A percentile compares a stretch with the other conserved stretches of the same genome.
phyloP scores from a whole-genome alignment of 352 stramenopile genomes.

The Pythium myriotylum region DNA sequence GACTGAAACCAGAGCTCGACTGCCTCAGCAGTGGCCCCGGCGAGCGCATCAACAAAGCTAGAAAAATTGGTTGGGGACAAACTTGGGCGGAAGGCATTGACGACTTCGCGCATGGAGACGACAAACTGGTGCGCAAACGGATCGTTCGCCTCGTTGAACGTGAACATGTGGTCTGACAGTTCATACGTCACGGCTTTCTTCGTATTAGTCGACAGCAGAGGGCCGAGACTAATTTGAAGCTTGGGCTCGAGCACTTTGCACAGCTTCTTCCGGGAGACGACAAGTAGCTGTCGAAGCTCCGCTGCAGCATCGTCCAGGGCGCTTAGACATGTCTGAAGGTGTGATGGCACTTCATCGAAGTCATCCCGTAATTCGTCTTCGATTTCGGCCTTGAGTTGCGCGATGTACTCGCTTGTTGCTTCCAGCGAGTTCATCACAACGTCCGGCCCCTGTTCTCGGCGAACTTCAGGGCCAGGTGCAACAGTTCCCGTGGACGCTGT shows the following conservation, averaged over 20 bases:
- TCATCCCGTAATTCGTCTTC: constrained; percentile 66
- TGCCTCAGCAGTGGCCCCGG: constrained; percentile 41
- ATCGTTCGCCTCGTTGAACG: constrained; percentile 87
- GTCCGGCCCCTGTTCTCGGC: constrained; percentile 66
- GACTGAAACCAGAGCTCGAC: constrained; percentile 71
- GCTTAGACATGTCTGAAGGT: constrained; percentile 72
- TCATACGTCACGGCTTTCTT: constrained; percentile 72
- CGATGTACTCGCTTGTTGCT: constrained; percentile 73
- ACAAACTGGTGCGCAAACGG: constrained; percentile 83
- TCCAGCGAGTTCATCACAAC: constrained; percentile 87
- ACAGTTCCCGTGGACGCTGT: constrained; percentile 14
- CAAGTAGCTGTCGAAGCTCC: constrained; percentile 73
- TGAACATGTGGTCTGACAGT: constrained; percentile 85
- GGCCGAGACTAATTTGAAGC: constrained; percentile 51
- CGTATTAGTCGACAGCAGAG: constrained; percentile 47
- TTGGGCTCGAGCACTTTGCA: constrained; percentile 79
- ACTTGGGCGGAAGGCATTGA: constrained; percentile 50
- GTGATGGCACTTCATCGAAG: constrained; percentile 75
- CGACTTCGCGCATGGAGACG: constrained; percentile 50
- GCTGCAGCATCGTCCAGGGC: constrained; percentile 70
- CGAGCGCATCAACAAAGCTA: constrained; percentile 53
- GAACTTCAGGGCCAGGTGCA: constrained; percentile 34
- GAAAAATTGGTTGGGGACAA: constrained; percentile 68
- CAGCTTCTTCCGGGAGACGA: constrained; percentile 71
- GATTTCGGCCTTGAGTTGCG: constrained; percentile 79